A percentile compares a stretch with the other conserved stretches of the same genome.
These are phyloP conservation scores for Haematococcus sp. DNA, from an alignment of 139 green algal species.

Conservation along the genomic window DNA sequence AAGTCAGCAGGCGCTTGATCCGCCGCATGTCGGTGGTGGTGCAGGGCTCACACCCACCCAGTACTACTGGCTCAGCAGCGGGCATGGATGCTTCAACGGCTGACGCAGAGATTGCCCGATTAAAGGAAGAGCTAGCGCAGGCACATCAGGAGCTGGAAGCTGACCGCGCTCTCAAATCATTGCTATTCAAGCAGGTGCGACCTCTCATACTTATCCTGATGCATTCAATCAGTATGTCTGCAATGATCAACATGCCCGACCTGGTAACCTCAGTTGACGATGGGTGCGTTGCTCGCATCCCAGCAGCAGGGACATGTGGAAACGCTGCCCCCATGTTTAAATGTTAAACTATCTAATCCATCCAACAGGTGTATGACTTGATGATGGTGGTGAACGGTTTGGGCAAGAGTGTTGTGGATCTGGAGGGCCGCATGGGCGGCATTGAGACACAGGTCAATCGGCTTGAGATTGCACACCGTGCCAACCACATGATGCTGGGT, in stretches of 20 bases:
- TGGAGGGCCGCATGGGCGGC: conserved; percentile 1
- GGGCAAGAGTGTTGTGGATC: neutral
- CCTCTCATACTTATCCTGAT: neutral
- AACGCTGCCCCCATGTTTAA: no score
- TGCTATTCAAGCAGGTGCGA: conserved; percentile 5
- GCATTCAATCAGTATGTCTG: neutral
- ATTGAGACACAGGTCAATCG: neutral
- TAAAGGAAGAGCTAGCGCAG: neutral
- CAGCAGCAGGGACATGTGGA: no score
- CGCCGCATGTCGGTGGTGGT: no score
- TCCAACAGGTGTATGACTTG: neutral
- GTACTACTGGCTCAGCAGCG: no score
- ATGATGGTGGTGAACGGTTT: neutral
- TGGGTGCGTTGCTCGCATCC: no score
- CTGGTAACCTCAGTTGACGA: no score
- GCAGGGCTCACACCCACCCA: no score
- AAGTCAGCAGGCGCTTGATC: no score
- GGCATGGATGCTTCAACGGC: no score
- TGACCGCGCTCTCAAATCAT: neutral
- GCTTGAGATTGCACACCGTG: neutral
- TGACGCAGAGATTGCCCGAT: neutral
- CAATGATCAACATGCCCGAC: neutral
- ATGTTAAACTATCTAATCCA: neutral
- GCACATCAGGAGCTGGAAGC: neutral
- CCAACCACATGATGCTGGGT: no score